Base-by-base conservation (phyloP, 2,329 filamentous ascomycete genomes). In the Epichloe amarillans region DNA sequence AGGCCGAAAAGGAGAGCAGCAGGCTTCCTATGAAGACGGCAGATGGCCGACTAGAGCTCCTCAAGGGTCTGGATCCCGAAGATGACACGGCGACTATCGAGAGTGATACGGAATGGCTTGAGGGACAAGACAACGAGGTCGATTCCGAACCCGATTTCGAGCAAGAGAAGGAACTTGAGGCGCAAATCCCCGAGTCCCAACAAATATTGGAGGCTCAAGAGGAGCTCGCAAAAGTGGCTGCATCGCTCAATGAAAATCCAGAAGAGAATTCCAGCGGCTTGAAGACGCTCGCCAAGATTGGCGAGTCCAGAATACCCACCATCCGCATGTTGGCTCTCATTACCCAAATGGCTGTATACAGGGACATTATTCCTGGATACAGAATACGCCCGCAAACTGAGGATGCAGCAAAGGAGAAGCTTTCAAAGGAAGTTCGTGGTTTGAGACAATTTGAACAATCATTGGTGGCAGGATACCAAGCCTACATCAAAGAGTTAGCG, bases 331-430 rank as follows among this genome's bases (percentile, higher is more conserved):
- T 98, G 54, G 83, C 86, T 6, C 72, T 98, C 56, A 86, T 84
- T 46, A 88, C 93, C 21, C 90, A 96, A 67, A 77, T 93, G 64
- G 80, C 90, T 0, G 82, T 97, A 12, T 98, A 91, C 74, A 95
- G 91, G 66, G 93, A 97, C 67, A 79, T 96, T 45, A 97, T 98
- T 53, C 93, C 93, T 0, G 93, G 93, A 21, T 98, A 98, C 66
- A 79, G 93, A 54, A 97, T 98, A 71, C 83, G 93, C 17, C 86
- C 88, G 1, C 72, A 88, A 4, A 74, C 77, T 1, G 88, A 94
- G 53, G 84, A 88, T 35, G 81, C 84, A 43, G 75, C 84, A 62
- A 77, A 79, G 52, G 83, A 83, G 56, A 94, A 94, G 65, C 71
- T 97, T 2, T 95, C 90, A 5, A 96, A 95, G 64, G 93, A 97